Base-by-base conservation (phyloP, 441 rosid species). In the Adansonia grandidieri region DNA sequence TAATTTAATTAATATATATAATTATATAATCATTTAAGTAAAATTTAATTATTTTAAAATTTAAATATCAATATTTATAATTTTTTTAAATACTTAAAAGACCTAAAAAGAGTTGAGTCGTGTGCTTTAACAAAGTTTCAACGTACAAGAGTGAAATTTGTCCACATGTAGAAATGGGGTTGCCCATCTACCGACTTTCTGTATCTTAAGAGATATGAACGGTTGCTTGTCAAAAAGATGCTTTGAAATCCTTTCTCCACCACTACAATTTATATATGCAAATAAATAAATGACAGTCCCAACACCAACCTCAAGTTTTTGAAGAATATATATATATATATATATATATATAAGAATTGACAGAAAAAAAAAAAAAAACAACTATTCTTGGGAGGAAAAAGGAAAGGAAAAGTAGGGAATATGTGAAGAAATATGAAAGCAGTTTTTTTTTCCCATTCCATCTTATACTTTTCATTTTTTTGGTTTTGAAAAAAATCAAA, bases 141-240 rank as follows among this genome's bases (percentile, higher is more conserved):
- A 80, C 67, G 66, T 71, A 24, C 63, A 50, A 50, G 13, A 70
- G 45, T 17, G 42, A 45, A 62, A 42, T 28, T 37, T 62, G 51
- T 65, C 32, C 40, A 67, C 62, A 56, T 54, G 20, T 66, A 79
- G 13, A 42, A 47, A 20, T 56, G 42, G 62, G 37, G 42, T 73
- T 68, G 69, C 75, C 79, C 1, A 76, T 73, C 45, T 71, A 74
- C 13, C 63, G 60, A 51, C 15, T 79, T 69, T 44, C 60, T 63
- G 15, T 40, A 73, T 79, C 74, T 9, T 75, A 22, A 45, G 7
- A 61, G 73, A 66, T 14, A 68, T 19, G 80, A 78, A 45, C 61
- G 77, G 82, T 4, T 76, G 56, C 80, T 67, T 42, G 42, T 76
- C 42, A 56, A 47, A 57, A 68, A 24, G 13, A 47, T 56, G 60